Percentiles rank a stretch among this genome's conserved stretches.
These are phyloP conservation scores for Globisporangium parvum DNA, from an alignment of 352 stramenopile species.

Conservation along the genomic window DNA sequence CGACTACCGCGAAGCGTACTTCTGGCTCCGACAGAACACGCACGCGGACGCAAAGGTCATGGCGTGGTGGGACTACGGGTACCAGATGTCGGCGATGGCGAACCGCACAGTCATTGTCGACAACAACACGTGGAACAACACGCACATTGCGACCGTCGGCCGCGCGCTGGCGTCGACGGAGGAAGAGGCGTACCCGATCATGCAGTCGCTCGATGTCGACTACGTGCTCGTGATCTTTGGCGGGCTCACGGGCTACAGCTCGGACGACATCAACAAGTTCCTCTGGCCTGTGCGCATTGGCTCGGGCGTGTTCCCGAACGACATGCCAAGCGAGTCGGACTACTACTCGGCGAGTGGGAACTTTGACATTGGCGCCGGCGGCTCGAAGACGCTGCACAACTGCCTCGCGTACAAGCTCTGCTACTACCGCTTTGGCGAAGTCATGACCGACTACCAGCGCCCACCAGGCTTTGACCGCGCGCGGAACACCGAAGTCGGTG, in stretches of 20 bases:
- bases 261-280: conserved; percentile 93
- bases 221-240: conserved; percentile 92
- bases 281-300: conserved; percentile 91
- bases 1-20: conserved; percentile 97
- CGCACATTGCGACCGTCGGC: conserved; percentile 93
- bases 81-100: conserved; percentile 90
- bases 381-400: conserved; percentile 86
- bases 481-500: conserved; percentile 82
- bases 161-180: conserved; percentile 79
- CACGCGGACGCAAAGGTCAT: conserved; percentile 83
- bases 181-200: conserved; percentile 86
- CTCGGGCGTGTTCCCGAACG: conserved; percentile 73
- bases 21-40: conserved; percentile 89
- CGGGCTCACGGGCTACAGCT: conserved; percentile 81
- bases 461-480: conserved; percentile 83
- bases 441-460: conserved; percentile 80
- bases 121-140: conserved; percentile 97
- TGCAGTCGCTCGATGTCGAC: conserved; percentile 89
- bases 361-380: conserved; percentile 81
- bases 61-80: conserved; percentile 91
- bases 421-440: conserved; percentile 91
- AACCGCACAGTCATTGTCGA: conserved; percentile 89
- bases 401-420: conserved; percentile 92
- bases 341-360: conserved; percentile 78
- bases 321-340: conserved; percentile 83